Base-by-base conservation (phyloP, 768 basidiomycete genomes). In the Calocybe indica region DNA sequence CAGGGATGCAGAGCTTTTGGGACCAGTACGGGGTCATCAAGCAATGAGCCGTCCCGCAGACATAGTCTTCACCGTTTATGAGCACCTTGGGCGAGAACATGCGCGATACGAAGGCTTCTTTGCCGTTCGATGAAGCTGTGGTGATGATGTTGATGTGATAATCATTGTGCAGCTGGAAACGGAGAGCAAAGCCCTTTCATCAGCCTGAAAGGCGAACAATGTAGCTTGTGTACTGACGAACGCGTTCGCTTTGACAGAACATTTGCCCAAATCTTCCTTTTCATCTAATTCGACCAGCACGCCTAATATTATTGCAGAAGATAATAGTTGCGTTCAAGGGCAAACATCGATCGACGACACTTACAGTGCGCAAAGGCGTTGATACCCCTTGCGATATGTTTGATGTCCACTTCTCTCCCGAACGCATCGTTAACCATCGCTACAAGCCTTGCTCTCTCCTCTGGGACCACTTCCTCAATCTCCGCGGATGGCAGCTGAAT, bases 11-110 rank as follows among this genome's bases (percentile, higher is more conserved):
- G 3, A 62, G 58, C 49, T 74, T 72, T 13, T 49, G 51, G 14
- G 62, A 64, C 74, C 78, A 81, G 50, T 80, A 79, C 2, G 78
- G 78, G 2, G 55, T 64, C 33, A 76, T 48, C 35, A 79, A 46
- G 40, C 70, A 70, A 52, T 81, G 79, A 0, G 78, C 76, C 34
- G 74, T 74, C 10, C 79, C 79, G 49, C 76, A 80, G 6, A 79
- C 78, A 12, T 63, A 68, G 49, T 80, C 79, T 60, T 80, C 78
- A 4, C 62, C 62, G 43, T 58, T 55, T 47, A 53, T 53, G 22
- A 71, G 52, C 6, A 48, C 29, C 1, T 40, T 43, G 6, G 74
- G 76, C 5, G 71, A 62, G 53, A 81, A 79, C 68, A 79, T 73
- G 5, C 80, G 68, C 6, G 78, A 78, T 14, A 71, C 60, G 58